Conservation (phyloP, 2,329 filamentous ascomycete species). For the Aspergillus sp. region DNA sequence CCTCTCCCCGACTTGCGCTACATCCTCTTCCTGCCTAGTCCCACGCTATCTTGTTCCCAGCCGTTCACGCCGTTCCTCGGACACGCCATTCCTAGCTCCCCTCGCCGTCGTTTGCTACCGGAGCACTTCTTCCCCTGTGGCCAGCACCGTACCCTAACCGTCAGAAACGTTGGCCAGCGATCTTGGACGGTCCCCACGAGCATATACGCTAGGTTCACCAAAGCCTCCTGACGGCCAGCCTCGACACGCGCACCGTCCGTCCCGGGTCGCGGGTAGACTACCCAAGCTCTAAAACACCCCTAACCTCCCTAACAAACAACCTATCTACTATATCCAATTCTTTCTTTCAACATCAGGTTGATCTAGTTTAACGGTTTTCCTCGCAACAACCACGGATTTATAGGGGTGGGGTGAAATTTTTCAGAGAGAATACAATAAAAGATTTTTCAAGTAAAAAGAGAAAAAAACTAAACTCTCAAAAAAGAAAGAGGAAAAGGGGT, state of each 20-base stretch:
- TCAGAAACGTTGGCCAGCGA: slow-evolving; percentile 24
- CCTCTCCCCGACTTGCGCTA: slow-evolving; percentile 37
- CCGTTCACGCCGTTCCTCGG: slow-evolving; percentile 32
- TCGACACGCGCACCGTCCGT: slow-evolving; percentile 25
- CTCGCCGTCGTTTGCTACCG: slow-evolving; percentile 5
- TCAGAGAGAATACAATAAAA: slow-evolving; percentile 9
- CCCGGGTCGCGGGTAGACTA: slow-evolving; percentile 38
- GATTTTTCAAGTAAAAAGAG: slow-evolving; percentile 1
- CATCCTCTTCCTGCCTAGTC: slow-evolving; percentile 31
- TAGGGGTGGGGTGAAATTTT: slow-evolving; percentile 6
- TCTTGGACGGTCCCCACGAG: slow-evolving; percentile 32
- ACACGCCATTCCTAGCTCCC: slow-evolving; percentile 30
- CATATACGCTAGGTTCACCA: slow-evolving; percentile 35
- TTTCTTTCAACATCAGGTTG: slow-evolving; percentile 19
- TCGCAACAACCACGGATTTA: slow-evolving; percentile 13
- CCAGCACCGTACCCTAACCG: slow-evolving; percentile 17
- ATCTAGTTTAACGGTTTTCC: neutral
- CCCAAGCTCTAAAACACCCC: slow-evolving; percentile 21
- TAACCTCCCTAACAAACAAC: neutral
- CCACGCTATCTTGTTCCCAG: slow-evolving; percentile 23
- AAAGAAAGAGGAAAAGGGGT: slow-evolving; percentile 11
- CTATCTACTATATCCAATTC: slow-evolving; percentile 17
- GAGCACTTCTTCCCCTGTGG: no score
- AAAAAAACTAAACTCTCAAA: neutral
- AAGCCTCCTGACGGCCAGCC: slow-evolving; percentile 18